phyloP scores from a whole-genome alignment of 2,329 filamentous ascomycete species.

The Aspergillus flavus region DNA sequence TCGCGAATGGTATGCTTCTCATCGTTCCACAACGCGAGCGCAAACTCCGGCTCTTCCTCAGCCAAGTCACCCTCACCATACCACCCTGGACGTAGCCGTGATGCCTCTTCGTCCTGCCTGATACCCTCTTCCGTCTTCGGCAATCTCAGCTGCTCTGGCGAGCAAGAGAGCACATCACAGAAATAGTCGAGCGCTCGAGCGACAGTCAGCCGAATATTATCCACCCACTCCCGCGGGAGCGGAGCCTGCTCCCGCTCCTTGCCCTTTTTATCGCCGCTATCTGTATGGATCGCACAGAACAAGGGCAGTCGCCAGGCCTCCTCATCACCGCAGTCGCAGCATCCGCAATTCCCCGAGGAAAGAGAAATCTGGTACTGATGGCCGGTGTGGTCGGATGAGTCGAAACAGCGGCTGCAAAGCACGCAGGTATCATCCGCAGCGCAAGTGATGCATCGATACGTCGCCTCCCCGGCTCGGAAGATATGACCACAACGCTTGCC shows the following conservation, averaged over 20 bases:
- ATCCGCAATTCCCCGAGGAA: constrained; percentile 88
- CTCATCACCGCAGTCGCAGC: constrained; percentile 94
- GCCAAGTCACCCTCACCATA: constrained; percentile 65
- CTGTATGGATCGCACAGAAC: constrained; percentile 86
- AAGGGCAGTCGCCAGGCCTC: constrained; percentile 91
- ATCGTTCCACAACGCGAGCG: constrained; percentile 92
- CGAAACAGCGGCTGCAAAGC: constrained; percentile 90
- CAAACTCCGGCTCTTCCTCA: constrained; percentile 73
- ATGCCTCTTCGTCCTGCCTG: constrained; percentile 75
- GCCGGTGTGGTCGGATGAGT: constrained; percentile 89
- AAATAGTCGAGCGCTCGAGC: constrained; percentile 87
- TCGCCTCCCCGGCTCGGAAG: constrained; percentile 90
- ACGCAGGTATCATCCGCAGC: constrained; percentile 94
- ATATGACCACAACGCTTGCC: constrained; percentile 97
- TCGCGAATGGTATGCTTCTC: constrained; percentile 97
- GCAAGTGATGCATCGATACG: constrained; percentile 92
- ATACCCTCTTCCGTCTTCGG: constrained; percentile 83
- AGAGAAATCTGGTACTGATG: constrained; percentile 89
- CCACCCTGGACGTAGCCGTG: constrained; percentile 74
- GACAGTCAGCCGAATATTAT: constrained; percentile 82
- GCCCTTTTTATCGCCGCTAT: constrained; percentile 53
- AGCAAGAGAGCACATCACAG: constrained; percentile 96
- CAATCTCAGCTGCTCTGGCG: constrained; percentile 88
- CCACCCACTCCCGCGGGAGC: constrained; percentile 74
- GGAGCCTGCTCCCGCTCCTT: constrained; percentile 61